Evolutionary conservation across 2,329 filamentous ascomycete species (phyloP).

Genomic region (Aaosphaeria pasadenensis): DNA sequence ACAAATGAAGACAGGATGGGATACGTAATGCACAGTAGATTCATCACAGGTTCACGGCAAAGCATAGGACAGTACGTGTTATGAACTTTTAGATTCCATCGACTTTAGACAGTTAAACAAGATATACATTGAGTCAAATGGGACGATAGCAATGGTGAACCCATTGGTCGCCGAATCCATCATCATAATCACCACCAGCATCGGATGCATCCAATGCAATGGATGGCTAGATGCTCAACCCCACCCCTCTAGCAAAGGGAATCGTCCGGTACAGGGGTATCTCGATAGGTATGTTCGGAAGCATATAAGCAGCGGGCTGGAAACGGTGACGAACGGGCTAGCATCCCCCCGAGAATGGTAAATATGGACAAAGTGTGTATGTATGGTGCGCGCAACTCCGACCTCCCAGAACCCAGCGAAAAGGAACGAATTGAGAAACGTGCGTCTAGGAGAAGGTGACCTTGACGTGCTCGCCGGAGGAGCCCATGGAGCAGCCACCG

Average conservation of each 20-base stretch:
- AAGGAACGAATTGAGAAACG: neutral
- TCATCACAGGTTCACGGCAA: neutral
- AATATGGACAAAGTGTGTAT: neutral
- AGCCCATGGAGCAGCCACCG: constrained; percentile 32
- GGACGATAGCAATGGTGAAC: neutral
- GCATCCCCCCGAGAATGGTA: no score
- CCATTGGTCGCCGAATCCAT: no score
- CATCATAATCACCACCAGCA: no score
- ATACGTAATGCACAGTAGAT: no score
- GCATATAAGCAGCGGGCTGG: neutral
- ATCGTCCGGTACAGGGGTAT: neutral
- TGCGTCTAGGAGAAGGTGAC: constrained; percentile 15
- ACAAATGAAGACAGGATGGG: no score
- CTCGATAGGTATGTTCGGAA: neutral
- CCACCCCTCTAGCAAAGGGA: neutral
- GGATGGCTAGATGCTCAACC: neutral
- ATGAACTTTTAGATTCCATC: constrained; percentile 1
- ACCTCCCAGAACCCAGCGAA: neutral
- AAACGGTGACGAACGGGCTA: neutral
- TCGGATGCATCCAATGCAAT: no score
- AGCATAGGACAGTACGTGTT: neutral
- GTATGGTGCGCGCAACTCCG: constrained; percentile 1
- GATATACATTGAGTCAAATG: constrained; percentile 5
- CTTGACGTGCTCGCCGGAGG: constrained; percentile 21
- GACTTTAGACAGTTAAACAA: constrained; percentile 9